Evolutionary conservation across 1,139 yeast species (phyloP).

Genomic region (Petasospora fabianii): DNA sequence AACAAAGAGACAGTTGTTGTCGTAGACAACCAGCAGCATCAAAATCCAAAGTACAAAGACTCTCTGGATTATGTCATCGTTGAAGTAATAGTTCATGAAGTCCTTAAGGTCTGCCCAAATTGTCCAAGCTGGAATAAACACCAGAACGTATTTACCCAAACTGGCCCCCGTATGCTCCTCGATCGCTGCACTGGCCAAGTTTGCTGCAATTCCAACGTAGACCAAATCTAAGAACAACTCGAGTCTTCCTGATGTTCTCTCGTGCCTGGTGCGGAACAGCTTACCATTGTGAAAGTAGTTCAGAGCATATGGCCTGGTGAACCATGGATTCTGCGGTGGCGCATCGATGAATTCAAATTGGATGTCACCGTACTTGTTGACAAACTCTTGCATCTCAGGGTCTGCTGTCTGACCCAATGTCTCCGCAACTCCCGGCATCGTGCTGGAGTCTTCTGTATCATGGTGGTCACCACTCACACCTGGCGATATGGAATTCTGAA

Average conservation of each 20-base stretch:
- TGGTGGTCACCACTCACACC: too few species aligned
- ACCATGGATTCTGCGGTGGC: constrained; percentile 43
- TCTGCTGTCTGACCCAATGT: too few species aligned
- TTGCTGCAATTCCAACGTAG: constrained; percentile 63
- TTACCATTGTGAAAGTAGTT: constrained; percentile 59
- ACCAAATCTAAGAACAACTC: constrained; percentile 62
- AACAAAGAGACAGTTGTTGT: constrained; percentile 46
- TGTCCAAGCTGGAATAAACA: constrained; percentile 58
- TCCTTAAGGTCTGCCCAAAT: constrained; percentile 66
- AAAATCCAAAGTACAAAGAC: constrained; percentile 52
- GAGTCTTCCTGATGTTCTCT: constrained; percentile 47
- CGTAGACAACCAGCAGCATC: constrained; percentile 46
- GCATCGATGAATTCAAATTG: constrained; percentile 45
- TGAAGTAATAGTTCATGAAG: constrained; percentile 61
- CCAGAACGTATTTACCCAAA: constrained; percentile 45
- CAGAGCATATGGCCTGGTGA: constrained; percentile 55
- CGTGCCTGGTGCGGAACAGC: constrained; percentile 53
- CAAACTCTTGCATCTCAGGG: constrained; percentile 35
- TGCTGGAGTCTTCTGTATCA: too few species aligned
- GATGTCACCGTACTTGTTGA: constrained; percentile 48
- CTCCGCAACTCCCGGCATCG: too few species aligned
- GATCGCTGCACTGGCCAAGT: constrained; percentile 53
- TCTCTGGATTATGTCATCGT: constrained; percentile 57
- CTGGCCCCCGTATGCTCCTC: constrained; percentile 48
- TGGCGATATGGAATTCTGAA: too few species aligned